Evolutionary conservation across 164 flowering plant genomes (phyloP).

Genomic region (Macadamia tetraphylla): DNA sequence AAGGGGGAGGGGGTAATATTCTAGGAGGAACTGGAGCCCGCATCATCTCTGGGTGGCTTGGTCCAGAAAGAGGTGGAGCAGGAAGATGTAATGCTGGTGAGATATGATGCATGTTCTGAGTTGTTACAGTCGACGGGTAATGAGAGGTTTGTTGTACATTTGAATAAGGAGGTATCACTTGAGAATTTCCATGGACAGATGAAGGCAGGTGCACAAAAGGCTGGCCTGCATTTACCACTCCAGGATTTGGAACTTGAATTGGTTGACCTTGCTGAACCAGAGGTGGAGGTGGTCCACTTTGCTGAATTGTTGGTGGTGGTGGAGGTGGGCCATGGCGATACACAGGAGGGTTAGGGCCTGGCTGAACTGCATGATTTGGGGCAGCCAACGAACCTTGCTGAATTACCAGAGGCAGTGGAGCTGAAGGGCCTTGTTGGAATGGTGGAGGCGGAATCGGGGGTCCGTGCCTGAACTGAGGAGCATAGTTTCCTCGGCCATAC

Average conservation of each 20-base stretch:
- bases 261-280: conserved; percentile 14
- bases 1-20: conserved; percentile 38
- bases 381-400: conserved; percentile 24
- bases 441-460: conserved; percentile 22
- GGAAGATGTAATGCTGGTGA: conserved; percentile 19
- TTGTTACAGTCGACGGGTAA: conserved; percentile 20
- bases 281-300: conserved; percentile 11
- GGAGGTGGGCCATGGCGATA: conserved; percentile 12
- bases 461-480: conserved; percentile 33
- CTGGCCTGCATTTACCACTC: conserved; percentile 23
- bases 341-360: conserved; percentile 8
- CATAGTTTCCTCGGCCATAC: conserved; percentile 48
- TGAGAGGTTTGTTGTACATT: conserved; percentile 27
- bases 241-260: conserved; percentile 21
- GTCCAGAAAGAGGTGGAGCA: conserved; percentile 13
- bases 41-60: conserved; percentile 14
- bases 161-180: conserved; percentile 16
- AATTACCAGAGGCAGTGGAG: conserved; percentile 10
- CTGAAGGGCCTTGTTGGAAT: conserved; percentile 17
- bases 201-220: conserved; percentile 20
- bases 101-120: conserved; percentile 22
- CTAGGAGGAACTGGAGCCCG: conserved; percentile 5
- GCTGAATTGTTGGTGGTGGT: conserved; percentile 8
- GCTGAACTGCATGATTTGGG: conserved; percentile 14
- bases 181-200: conserved; percentile 17